These are phyloP conservation scores for Auricularia cornea DNA, from an alignment of 768 basidiomycete species.

Conservation along the genomic window DNA sequence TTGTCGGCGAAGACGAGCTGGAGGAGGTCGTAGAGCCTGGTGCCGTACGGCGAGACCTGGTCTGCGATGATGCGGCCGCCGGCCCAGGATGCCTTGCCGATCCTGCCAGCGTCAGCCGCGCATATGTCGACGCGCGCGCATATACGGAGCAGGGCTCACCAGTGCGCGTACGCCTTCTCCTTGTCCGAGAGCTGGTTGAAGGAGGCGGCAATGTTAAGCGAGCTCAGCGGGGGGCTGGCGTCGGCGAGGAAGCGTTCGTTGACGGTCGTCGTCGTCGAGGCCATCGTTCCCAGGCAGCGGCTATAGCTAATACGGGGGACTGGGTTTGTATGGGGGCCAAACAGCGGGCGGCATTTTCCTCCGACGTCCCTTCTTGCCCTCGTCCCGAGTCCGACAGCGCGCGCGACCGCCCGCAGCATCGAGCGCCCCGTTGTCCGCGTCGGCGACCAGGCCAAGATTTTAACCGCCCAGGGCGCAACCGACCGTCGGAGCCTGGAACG, in stretches of 20 bases:
- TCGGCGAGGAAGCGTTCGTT: constrained; percentile 67
- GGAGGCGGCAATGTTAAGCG: constrained; percentile 56
- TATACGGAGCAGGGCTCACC: constrained; percentile 11
- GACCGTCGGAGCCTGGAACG: background rate
- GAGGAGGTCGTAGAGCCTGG: constrained; percentile 61
- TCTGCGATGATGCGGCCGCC: constrained; percentile 77
- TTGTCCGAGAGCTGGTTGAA: constrained; percentile 47
- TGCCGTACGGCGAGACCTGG: constrained; percentile 72
- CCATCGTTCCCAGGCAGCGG: background rate
- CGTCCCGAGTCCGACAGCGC: too few species aligned
- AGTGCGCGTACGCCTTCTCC: constrained; percentile 77
- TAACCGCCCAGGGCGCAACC: too few species aligned
- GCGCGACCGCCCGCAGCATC: too few species aligned
- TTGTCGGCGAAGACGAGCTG: constrained; percentile 55
- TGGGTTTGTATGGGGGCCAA: too few species aligned
- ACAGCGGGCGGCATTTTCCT: too few species aligned
- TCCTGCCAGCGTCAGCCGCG: too few species aligned
- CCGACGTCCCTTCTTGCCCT: too few species aligned
- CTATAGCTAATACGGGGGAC: too few species aligned
- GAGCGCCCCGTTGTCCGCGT: too few species aligned
- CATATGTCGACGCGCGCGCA: background rate
- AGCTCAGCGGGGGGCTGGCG: constrained; percentile 64
- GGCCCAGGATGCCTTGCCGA: constrained; percentile 71
- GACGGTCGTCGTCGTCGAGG: background rate
- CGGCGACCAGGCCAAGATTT: too few species aligned